These are phyloP conservation scores for Fusarium liriodendri DNA, from an alignment of 2,329 filamentous ascomycete genomes.

Conservation along the genomic window DNA sequence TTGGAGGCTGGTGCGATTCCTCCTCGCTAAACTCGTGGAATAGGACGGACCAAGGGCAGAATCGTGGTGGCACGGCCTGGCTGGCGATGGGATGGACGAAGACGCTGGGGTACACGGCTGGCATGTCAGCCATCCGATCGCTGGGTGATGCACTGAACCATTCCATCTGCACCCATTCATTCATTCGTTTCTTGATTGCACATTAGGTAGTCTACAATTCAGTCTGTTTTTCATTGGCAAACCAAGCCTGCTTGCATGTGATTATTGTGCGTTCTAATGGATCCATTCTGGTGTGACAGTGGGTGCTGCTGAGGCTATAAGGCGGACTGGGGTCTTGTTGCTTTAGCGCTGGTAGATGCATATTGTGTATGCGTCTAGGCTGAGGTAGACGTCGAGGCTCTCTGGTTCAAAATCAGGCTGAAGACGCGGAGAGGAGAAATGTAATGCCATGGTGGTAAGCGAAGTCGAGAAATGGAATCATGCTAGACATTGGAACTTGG, in stretches of 20 bases:
- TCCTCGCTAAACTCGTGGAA: not conserved
- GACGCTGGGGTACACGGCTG: conserved; percentile 8
- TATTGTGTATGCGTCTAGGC: not conserved
- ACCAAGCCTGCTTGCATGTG: not conserved
- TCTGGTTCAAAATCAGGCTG: not conserved
- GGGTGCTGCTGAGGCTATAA: not conserved
- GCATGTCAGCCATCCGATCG: conserved; percentile 10
- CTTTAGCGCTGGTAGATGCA: not conserved
- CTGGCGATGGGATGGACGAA: not conserved
- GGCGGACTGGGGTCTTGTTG: not conserved
- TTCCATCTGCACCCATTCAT: conserved; percentile 19
- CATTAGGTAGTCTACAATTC: conserved; percentile 42
- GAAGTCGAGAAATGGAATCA: not conserved
- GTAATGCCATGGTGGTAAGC: not conserved
- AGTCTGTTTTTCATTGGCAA: conserved; percentile 33
- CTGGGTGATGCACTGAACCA: conserved; percentile 7
- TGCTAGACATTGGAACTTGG: not conserved
- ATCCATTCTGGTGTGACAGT: not conserved
- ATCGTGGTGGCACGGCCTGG: not conserved
- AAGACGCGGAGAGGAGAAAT: not conserved
- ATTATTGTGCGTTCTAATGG: not conserved
- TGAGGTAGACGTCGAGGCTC: conserved; percentile 9
- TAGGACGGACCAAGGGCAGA: not conserved
- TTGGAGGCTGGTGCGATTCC: not conserved
- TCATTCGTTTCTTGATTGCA: conserved; percentile 36